Evolutionary conservation across 208 protist species (phyloP), one percentile per base, ranked within the genome.

Genomic region (Leishmania lainsoni): DNA sequence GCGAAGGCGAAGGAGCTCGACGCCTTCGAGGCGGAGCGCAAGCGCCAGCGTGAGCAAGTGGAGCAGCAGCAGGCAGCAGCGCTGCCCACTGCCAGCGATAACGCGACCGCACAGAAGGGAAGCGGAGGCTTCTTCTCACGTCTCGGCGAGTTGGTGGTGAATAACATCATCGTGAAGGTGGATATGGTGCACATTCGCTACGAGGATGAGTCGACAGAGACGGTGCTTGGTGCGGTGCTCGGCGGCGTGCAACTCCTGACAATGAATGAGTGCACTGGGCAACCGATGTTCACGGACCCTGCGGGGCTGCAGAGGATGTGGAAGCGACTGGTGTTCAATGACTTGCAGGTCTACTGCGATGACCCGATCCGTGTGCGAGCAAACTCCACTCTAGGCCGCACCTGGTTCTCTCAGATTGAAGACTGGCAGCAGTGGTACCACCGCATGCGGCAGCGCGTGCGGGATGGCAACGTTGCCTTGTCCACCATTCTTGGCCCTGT

Each of bases 111-210:
- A 26, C 35, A 39, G 74, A 71, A 35, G 75, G 63, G 29, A 72
- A 56, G 81, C 26, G 66, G 80, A 10, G 90, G 93, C 70, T 95
- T 93, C 81, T 92, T 97, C 52, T 89, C 91, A 0, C 90, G 89
- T 0, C 83, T 98, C 8, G 89, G 87, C n/a, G 95, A 98, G 86
- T 79, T 95, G 29, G 86, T 98, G 16, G 79, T 97, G 51, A 95
- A 98, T 80, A 98, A 98, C 78, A 90, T 98, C 12, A 93, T 98
- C 39, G 86, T 98, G 42, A 94, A 94, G 75, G 84, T 96, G 45
- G 83, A 86, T 39, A 93, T 87, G 78, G 90, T 97, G 22, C 95
- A 98, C 89, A 79, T 97, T 59, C 95, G 95, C 49, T 97, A 96
- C 82, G 95, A 98, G 83, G 92, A 96, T 75, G 82, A 83, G 65